phyloP scores from a whole-genome alignment of 768 basidiomycete genomes.

The Rhizopogon vulgaris region DNA sequence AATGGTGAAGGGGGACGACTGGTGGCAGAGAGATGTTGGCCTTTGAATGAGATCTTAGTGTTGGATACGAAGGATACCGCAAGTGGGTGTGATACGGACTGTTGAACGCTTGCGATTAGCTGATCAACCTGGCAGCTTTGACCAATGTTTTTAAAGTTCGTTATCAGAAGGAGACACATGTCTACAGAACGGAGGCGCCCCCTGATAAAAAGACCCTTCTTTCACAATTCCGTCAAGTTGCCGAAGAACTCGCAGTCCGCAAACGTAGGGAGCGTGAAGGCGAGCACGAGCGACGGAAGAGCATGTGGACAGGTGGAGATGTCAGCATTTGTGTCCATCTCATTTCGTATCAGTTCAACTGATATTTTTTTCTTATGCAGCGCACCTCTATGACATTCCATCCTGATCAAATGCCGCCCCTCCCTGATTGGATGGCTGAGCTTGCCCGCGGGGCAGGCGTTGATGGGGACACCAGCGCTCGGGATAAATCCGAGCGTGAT shows the following conservation, averaged over 20 bases:
- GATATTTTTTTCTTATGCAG: constrained; percentile 12
- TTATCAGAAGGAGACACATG: constrained; percentile 89
- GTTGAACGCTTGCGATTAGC: background rate
- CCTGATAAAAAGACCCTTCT: constrained; percentile 86
- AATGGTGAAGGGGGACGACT: constrained; percentile 63
- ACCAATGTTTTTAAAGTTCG: constrained; percentile 97
- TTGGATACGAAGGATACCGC: constrained; percentile 94
- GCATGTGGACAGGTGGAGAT: constrained; percentile 49
- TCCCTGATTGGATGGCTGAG: constrained; percentile 77
- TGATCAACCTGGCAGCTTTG: constrained; percentile 42
- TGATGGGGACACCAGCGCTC: constrained; percentile 38
- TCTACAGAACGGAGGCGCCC: constrained; percentile 79
- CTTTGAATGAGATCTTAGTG: constrained; percentile 88
- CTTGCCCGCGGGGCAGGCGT: constrained; percentile 50
- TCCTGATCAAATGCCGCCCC: constrained; percentile 41
- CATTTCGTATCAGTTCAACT: background rate
- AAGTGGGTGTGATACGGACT: constrained; percentile 43
- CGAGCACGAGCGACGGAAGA: constrained; percentile 85
- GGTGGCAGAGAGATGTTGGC: constrained; percentile 92
- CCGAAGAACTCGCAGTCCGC: constrained; percentile 85
- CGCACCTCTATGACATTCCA: constrained; percentile 29
- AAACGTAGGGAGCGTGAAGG: constrained; percentile 91
- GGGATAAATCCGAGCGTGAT: constrained; percentile 76
- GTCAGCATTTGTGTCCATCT: constrained; percentile 22
- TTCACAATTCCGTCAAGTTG: constrained; percentile 82